phyloP scores from a whole-genome alignment of 1,139 yeast species.

The Meyerozyma guilliermondii region DNA sequence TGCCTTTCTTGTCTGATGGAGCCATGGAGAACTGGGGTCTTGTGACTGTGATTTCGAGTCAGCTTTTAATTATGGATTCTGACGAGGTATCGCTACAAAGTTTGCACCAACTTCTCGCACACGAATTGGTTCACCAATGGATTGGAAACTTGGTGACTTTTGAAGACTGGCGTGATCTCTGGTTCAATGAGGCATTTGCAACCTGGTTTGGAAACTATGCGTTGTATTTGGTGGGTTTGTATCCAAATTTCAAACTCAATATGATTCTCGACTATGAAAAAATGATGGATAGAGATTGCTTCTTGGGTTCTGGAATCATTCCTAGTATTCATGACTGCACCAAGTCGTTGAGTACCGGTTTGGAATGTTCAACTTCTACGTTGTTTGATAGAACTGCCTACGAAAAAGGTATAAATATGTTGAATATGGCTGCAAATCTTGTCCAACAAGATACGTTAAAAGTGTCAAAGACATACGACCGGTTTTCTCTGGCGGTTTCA shows the following conservation, averaged over 20 bases:
- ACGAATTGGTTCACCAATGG: slow-evolving; percentile 77
- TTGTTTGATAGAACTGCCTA: slow-evolving; percentile 53
- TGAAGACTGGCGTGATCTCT: slow-evolving; percentile 60
- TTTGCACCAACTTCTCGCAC: slow-evolving; percentile 54
- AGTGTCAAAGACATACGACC: slow-evolving; percentile 11
- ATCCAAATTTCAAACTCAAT: slow-evolving; percentile 23
- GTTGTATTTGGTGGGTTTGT: slow-evolving; percentile 25
- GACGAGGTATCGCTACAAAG: slow-evolving; percentile 15
- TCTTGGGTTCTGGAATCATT: slow-evolving; percentile 20
- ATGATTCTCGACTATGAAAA: slow-evolving; percentile 31
- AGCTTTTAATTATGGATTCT: slow-evolving; percentile 36
- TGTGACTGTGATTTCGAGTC: slow-evolving; percentile 52
- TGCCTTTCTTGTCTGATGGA: slow-evolving; percentile 69
- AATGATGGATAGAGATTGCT: slow-evolving; percentile 38
- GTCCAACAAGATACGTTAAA: slow-evolving; percentile 32
- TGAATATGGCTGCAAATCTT: slow-evolving; percentile 51
- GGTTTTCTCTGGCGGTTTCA: slow-evolving; percentile 33
- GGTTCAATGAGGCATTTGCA: slow-evolving; percentile 76
- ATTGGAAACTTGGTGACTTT: slow-evolving; percentile 63
- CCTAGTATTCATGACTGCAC: slow-evolving; percentile 23
- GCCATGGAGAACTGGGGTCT: slow-evolving; percentile 80
- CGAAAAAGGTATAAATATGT: slow-evolving; percentile 58
- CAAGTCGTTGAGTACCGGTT: slow-evolving; percentile 27
- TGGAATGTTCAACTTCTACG: slow-evolving; percentile 33
- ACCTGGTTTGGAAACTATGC: slow-evolving; percentile 57